Evolutionary conservation across 176 grass and related monocot genomes (phyloP), one percentile per base, ranked within the genome.

Genomic region (Musa itinerans): DNA sequence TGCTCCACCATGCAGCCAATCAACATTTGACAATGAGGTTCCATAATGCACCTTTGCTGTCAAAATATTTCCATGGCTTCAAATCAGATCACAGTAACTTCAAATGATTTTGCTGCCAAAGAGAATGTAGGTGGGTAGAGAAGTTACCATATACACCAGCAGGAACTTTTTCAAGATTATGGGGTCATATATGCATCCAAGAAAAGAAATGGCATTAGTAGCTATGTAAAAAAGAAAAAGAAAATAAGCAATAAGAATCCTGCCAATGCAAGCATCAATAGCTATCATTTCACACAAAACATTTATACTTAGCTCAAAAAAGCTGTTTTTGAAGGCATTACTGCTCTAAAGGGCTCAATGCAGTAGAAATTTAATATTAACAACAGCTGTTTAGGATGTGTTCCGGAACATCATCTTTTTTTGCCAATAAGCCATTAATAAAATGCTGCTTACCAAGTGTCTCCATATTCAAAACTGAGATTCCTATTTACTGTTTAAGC

Each of bases 81-180:
- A 50, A 11, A 51, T 21, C 34, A 63, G 22, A 26, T 26, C 71
- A 9, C 55, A 74, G 63, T 65, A 65, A 26, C 16, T 51, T 20
- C 14, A 19, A 51, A 51, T 51, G 5, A 43, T 43, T 43, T 50
- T n/a, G 11, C 16, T 51, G 48, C 11, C 43, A 70, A 50, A 74
- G 20, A 69, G 76, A 78, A 22, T 65, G 73, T 9, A 78, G 55
- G 50, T 43, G 53, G 71, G 66, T 69, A 25, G 71, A 51, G 69
- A 74, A 57, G 78, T 93, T 94, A 99, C 95, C 95, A 87, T 99
- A 99, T 82, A 99, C 91, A 73, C 95, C 90, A 73, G 83, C 95
- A 78, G 90, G 88, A 72, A 98, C 90, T 94, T 81, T 52, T 78
- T 81, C 70, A 79, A 65, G 75, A 82, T 76, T 72, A 80, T 79